Evolutionary conservation across 495 filamentous ascomycete genomes (phyloP), one percentile per base, ranked within the genome.

Genomic region (Entonaema liquescens): DNA sequence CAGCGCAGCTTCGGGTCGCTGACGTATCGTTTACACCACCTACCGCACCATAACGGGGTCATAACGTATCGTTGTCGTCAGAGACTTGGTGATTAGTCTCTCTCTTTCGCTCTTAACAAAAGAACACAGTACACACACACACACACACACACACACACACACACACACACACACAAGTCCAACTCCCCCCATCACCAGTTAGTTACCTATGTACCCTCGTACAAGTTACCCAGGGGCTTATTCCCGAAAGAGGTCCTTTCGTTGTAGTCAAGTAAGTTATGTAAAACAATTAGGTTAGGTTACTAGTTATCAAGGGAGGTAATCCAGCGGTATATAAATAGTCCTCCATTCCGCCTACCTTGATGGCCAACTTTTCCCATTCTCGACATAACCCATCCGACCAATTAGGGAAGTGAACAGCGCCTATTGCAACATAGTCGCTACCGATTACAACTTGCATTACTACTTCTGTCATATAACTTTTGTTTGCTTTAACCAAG

Each of bases 321-420:
- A n/a, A 23, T 23, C 17, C 19, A 47, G 21, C 17, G 42, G 42
- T 52, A 53, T 74, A 76, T 76, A 76, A 67, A 76, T 71, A 72
- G 17, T 28, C 38, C 17, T 21, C 31, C 36, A 1, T 26, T 52
- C 35, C 13, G 56, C 58, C 65, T 55, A 77, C 74, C 74, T 62
- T 73, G 72, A 68, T 75, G 74, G 66, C 28, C 68, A 55, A 28
- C 26, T n/a, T 19, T 6, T 3, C 25, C 66, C 67, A 35, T 9
- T 65, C 63, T 72, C 35, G 67, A 71, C 23, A 26, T 19, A 1
- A 21, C 65, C n/a, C 44, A 11, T 12, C 60, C 54, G 23, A 61
- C 74, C 74, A 76, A 76, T 76, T 69, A 76, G 56, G 61, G 19
- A 19, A 25, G 23, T 33, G 33, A 33, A 3, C 7, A n/a, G 13